phyloP scores from a whole-genome alignment of 2,329 filamentous ascomycete genomes.

The Aspergillus sp. region DNA sequence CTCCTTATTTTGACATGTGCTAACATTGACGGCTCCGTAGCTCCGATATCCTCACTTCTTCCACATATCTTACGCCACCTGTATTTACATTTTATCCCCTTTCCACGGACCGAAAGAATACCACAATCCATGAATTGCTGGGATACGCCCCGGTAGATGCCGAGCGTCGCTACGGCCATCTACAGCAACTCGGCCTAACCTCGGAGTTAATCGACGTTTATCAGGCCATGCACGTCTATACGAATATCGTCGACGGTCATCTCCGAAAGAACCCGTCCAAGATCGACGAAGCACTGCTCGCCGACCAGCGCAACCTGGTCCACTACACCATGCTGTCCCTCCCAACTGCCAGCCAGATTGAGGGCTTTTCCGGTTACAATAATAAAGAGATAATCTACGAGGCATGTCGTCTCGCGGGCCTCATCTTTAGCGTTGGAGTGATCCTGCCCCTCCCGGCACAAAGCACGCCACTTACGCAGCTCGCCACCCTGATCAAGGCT shows the following conservation, averaged over 20 bases:
- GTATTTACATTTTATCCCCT: conserved; percentile 29
- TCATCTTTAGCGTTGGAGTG: conserved; percentile 39
- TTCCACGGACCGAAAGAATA: conserved; percentile 15
- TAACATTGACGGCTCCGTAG: conserved; percentile 10
- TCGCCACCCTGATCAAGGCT: conserved; percentile 27
- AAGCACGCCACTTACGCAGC: conserved; percentile 32
- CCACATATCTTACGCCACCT: conserved; percentile 21
- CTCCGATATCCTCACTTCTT: conserved; percentile 29
- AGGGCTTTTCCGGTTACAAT: conserved; percentile 16
- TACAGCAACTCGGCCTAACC: conserved; percentile 27
- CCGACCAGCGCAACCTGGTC: conserved; percentile 40
- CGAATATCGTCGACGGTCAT: conserved; percentile 25
- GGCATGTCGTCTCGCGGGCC: conserved; percentile 33
- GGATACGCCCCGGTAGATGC: conserved; percentile 25
- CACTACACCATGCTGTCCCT: conserved; percentile 37
- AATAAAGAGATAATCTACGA: conserved; percentile 31
- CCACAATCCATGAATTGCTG: conserved; percentile 23
- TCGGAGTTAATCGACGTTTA: conserved; percentile 30
- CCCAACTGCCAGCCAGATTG: conserved; percentile 23
- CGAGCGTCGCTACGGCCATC: conserved; percentile 23
- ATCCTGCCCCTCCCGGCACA: conserved; percentile 40
- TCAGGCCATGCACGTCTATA: conserved; percentile 32
- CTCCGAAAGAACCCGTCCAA: conserved; percentile 13
- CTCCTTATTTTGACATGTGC: background rate
- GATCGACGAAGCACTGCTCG: conserved; percentile 23